phyloP scores from a whole-genome alignment of 495 filamentous ascomycete species.

The Penicillium angulare region DNA sequence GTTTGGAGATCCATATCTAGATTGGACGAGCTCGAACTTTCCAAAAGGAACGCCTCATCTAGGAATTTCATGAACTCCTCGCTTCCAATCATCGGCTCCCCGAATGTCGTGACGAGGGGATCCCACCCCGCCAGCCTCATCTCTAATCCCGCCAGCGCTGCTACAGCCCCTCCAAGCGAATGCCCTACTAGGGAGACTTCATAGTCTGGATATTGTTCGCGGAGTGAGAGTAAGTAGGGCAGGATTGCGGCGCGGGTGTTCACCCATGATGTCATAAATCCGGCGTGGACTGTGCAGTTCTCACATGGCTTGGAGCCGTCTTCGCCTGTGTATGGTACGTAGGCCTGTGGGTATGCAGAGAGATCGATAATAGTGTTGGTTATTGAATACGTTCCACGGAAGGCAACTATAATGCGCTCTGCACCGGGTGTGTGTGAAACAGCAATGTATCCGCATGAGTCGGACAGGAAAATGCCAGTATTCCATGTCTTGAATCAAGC shows the following conservation, averaged over 20 bases:
- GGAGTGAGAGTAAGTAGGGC: too few species aligned
- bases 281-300: conserved; percentile 89
- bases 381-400: conserved; percentile 91
- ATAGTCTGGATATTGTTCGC: conserved; percentile 64
- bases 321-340: conserved; percentile 72
- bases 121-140: conserved; percentile 65
- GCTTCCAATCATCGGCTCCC: conserved; percentile 87
- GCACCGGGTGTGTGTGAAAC: conserved; percentile 65
- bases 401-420: conserved; percentile 79
- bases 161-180: conserved; percentile 89
- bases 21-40: conserved; percentile 3
- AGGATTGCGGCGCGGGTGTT: conserved; percentile 65
- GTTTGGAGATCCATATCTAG: background rate
- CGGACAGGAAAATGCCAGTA: conserved; percentile 80
- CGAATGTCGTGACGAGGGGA: conserved; percentile 83
- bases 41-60: conserved; percentile 61
- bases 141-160: conserved; percentile 81
- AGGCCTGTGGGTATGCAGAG: conserved; percentile 82
- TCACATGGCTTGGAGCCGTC: conserved; percentile 51
- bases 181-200: conserved; percentile 79
- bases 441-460: conserved; percentile 92
- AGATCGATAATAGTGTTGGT: conserved; percentile 88
- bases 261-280: conserved; percentile 82
- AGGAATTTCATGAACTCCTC: conserved; percentile 64
- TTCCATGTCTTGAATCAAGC: conserved; percentile 92